Evolutionary conservation across 1,284 basidiomycete species (phyloP).

Genomic region (Puccinia horiana): DNA sequence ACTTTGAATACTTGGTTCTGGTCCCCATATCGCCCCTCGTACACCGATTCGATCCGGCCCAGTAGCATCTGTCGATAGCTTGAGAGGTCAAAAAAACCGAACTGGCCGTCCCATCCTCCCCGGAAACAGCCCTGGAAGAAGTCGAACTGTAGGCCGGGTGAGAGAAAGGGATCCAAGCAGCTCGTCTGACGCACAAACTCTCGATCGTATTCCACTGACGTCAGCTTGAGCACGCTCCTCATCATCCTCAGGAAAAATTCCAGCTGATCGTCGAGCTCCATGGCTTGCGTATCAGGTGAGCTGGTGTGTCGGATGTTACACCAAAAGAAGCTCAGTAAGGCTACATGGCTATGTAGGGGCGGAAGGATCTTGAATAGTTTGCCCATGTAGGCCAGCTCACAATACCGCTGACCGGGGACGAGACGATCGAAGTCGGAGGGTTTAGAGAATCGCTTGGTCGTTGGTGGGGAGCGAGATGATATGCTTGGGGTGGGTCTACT

Average conservation of each 20-base stretch:
- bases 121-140: conserved; percentile 54
- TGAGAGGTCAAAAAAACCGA: conserved; percentile 57
- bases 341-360: conserved; percentile 29
- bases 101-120: conserved; percentile 57
- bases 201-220: conserved; percentile 54
- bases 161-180: conserved; percentile 52
- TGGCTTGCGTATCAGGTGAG: background rate
- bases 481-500: background rate
- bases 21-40: conserved; percentile 57
- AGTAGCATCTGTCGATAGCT: conserved; percentile 56
- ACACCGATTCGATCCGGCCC: conserved; percentile 55
- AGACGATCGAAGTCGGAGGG: background rate
- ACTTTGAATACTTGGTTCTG: conserved; percentile 58
- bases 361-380: conserved; percentile 18
- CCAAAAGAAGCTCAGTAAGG: conserved; percentile 35
- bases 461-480: background rate
- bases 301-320: conserved; percentile 11
- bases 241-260: conserved; percentile 30
- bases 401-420: background rate
- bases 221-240: conserved; percentile 47
- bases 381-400: conserved; percentile 31
- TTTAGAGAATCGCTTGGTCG: background rate
- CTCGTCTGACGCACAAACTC: conserved; percentile 54
- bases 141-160: conserved; percentile 53
- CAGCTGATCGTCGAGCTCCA: background rate